Conservation (phyloP, 108 stramenopile species). For the Parmales sp. region DNA sequence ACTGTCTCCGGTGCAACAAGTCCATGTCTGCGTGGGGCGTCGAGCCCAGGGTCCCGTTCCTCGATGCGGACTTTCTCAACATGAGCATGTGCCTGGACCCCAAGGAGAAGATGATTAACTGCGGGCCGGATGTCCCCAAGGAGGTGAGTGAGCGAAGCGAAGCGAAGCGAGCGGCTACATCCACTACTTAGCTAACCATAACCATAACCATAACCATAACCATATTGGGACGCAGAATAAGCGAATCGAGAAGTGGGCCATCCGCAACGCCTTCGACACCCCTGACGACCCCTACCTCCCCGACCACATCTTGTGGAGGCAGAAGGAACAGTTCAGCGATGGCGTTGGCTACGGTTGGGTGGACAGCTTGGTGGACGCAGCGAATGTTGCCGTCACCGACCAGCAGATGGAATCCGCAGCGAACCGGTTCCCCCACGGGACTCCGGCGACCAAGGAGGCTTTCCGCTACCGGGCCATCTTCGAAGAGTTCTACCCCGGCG, state of each 20-base stretch:
- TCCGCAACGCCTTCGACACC: conserved; percentile 95
- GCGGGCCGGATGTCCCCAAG: conserved; percentile 55
- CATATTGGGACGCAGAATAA: conserved; percentile 32
- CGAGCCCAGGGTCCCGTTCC: conserved; percentile 92
- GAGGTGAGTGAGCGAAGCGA: too few species aligned
- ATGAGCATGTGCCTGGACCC: conserved; percentile 91
- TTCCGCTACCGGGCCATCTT: conserved; percentile 94
- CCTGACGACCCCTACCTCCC: conserved; percentile 98
- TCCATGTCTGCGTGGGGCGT: conserved; percentile 96
- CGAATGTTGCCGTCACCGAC: conserved; percentile 81
- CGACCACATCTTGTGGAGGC: conserved; percentile 91
- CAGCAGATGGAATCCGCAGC: conserved; percentile 79
- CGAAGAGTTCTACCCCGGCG: conserved; percentile 91
- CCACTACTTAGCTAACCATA: too few species aligned
- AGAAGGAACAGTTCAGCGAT: conserved; percentile 98
- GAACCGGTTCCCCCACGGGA: conserved; percentile 93
- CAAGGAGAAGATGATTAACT: conserved; percentile 84
- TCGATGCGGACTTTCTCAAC: conserved; percentile 92
- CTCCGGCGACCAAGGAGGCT: conserved; percentile 95
- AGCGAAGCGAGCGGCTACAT: too few species aligned
- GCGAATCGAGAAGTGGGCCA: conserved; percentile 89
- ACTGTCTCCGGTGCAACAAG: conserved; percentile 97
- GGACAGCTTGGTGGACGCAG: conserved; percentile 78
- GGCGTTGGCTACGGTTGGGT: conserved; percentile 99
- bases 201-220: too few species aligned